Evolutionary conservation across 202 grass and related monocot genomes (phyloP), one percentile per base, ranked within the genome.

Genomic region (Setaria viridis): DNA sequence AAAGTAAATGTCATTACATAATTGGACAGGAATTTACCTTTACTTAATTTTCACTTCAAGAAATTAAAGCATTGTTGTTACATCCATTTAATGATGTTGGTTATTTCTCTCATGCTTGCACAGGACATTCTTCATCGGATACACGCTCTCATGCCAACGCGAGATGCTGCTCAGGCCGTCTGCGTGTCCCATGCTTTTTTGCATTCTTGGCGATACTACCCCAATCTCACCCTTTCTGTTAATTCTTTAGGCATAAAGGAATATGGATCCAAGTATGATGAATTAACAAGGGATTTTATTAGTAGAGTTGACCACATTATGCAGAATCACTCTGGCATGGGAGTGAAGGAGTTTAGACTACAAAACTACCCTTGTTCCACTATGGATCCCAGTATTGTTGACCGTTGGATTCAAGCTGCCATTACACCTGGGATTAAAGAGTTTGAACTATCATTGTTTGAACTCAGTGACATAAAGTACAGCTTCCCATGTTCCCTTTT

Each of bases 61-160:
- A 32, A n/a, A n/a, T n/a, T n/a, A n/a, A 72, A 49, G 6, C 69
- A 49, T 49, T 30, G 32, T 1, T 49, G 20, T 20, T 46, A 72
- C 43, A 49, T 7, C 43, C 13, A 49, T 72, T 48, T 72, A 49
- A 43, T 1, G 21, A 29, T 72, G 70, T 33, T 49, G 0, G 15
- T 33, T 73, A 33, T 37, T 62, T 73, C 20, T 74, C 45, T 67
- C 49, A 11, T 76, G n/a, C n/a, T 65, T 80, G 11, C 48, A 64
- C 77, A 86, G 84, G 84, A 86, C 20, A 80, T 74, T 39, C 62
- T 86, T 41, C 35, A 63, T 29, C 34, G 14, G 29, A 86, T 74
- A 66, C 77, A 80, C 13, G 35, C 47, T 41, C 16, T 66, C 9
- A 66, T 86, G 85, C 39, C 77, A 47, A 29, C 74, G 11, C 21